These are phyloP conservation scores for Claviceps maximensis DNA, from an alignment of 2,329 filamentous ascomycete genomes.

Conservation along the genomic window DNA sequence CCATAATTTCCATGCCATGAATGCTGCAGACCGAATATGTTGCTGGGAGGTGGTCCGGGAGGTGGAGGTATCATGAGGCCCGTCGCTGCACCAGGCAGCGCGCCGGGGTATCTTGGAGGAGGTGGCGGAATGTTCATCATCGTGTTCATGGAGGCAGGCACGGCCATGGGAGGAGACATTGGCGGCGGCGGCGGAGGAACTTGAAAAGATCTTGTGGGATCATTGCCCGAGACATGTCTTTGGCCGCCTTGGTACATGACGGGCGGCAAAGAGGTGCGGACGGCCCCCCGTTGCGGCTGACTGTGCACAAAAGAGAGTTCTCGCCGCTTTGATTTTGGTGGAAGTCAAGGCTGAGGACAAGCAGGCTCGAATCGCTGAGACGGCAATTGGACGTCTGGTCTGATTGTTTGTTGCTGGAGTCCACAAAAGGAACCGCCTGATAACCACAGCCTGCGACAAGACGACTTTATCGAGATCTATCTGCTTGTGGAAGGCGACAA, in stretches of 20 bases:
- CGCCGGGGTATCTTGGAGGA: constrained; percentile 38
- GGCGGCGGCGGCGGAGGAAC: constrained; percentile 45
- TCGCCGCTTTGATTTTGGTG: neutral
- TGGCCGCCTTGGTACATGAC: constrained; percentile 44
- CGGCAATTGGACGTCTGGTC: neutral
- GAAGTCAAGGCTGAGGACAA: neutral
- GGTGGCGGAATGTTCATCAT: constrained; percentile 42
- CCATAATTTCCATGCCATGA: constrained; percentile 42
- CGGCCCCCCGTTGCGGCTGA: constrained; percentile 1
- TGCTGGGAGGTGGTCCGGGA: constrained; percentile 38
- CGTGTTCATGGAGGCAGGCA: constrained; percentile 26
- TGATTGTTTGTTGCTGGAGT: neutral
- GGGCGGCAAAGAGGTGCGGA: constrained; percentile 3
- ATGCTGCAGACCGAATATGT: constrained; percentile 25
- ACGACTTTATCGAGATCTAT: neutral
- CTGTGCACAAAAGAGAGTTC: neutral
- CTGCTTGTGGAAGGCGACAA: neutral
- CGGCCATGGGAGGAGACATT: constrained; percentile 34
- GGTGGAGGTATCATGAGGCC: constrained; percentile 39
- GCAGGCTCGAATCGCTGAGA: neutral
- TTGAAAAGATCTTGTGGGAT: constrained; percentile 39
- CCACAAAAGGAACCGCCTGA: neutral
- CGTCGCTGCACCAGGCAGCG: constrained; percentile 23
- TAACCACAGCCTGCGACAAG: neutral
- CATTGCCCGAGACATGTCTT: constrained; percentile 32